Percentiles rank a stretch among this genome's conserved stretches.
These are phyloP conservation scores for Ormosia emarginata DNA, from an alignment of 306 rosid species.

Conservation along the genomic window DNA sequence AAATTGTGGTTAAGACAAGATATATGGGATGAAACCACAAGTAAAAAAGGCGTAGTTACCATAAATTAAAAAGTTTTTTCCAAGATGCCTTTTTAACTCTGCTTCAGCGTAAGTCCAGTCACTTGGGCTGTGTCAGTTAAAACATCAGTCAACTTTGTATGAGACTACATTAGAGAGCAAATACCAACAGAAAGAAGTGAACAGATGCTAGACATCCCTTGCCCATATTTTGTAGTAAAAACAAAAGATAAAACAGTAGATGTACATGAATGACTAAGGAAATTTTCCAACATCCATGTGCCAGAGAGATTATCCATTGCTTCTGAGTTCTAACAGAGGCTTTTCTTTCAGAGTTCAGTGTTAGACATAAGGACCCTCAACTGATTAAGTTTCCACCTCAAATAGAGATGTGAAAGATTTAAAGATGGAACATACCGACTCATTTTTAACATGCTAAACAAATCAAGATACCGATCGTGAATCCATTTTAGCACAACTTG, in stretches of 20 bases:
- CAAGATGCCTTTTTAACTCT: conserved; percentile 72
- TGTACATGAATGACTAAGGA: not conserved
- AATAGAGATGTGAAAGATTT: not conserved
- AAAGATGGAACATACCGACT: not conserved
- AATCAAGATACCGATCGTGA: not conserved
- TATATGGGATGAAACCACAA: not conserved
- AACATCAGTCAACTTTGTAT: conserved; percentile 29
- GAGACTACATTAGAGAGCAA: not conserved
- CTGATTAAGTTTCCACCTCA: not conserved
- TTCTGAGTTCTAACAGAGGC: not conserved
- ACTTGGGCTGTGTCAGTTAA: conserved; percentile 62
- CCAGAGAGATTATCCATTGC: not conserved
- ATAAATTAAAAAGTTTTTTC: conserved; percentile 70
- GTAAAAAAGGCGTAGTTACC: conserved; percentile 40
- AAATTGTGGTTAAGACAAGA: not conserved
- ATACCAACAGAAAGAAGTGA: not conserved
- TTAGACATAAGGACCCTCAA: not conserved
- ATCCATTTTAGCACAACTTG: not conserved
- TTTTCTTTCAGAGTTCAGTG: not conserved
- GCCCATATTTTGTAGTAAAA: not conserved
- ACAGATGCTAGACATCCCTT: not conserved
- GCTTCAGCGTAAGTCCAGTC: conserved; percentile 92
- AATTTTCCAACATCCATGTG: not conserved
- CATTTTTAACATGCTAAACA: not conserved
- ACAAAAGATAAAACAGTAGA: not conserved